phyloP scores from a whole-genome alignment of 2,329 filamentous ascomycete genomes.

The Dothistroma septosporum region DNA sequence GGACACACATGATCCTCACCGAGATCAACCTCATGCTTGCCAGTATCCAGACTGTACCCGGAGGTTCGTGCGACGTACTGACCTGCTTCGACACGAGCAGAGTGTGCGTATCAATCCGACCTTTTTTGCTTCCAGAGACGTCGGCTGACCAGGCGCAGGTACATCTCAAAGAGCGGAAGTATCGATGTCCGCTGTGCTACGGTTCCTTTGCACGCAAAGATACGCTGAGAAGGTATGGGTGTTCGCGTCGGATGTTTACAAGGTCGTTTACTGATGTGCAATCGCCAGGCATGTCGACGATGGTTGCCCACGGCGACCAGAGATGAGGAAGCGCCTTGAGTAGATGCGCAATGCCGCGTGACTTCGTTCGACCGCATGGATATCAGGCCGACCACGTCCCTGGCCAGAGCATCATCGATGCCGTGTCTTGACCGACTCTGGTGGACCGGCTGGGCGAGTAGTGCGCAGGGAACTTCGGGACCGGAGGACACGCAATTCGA shows the following conservation, averaged over 20 bases:
- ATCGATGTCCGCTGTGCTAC: constrained; percentile 66
- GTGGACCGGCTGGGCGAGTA: constrained; percentile 3
- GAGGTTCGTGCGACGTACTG: constrained; percentile 77
- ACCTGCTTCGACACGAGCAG: constrained; percentile 57
- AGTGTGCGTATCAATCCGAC: constrained; percentile 42
- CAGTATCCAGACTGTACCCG: constrained; percentile 61
- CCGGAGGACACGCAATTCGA: background rate
- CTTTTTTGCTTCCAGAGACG: constrained; percentile 28
- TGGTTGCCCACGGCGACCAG: constrained; percentile 62
- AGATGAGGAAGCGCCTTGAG: constrained; percentile 24
- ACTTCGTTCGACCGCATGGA: background rate
- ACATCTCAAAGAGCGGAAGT: constrained; percentile 68
- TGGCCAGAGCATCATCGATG: background rate
- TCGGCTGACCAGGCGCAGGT: constrained; percentile 46
- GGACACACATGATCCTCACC: constrained; percentile 73
- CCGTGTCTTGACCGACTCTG: background rate
- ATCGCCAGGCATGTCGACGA: constrained; percentile 66
- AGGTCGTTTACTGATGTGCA: constrained; percentile 1
- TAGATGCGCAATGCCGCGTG: background rate
- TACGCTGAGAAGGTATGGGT: constrained; percentile 67
- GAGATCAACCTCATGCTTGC: constrained; percentile 69
- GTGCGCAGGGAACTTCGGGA: constrained; percentile 1
- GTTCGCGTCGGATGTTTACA: background rate
- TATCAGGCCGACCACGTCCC: background rate
- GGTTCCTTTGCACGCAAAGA: constrained; percentile 74